Base-by-base conservation (phyloP, 768 basidiomycete genomes). In the Mycena alexandri region DNA sequence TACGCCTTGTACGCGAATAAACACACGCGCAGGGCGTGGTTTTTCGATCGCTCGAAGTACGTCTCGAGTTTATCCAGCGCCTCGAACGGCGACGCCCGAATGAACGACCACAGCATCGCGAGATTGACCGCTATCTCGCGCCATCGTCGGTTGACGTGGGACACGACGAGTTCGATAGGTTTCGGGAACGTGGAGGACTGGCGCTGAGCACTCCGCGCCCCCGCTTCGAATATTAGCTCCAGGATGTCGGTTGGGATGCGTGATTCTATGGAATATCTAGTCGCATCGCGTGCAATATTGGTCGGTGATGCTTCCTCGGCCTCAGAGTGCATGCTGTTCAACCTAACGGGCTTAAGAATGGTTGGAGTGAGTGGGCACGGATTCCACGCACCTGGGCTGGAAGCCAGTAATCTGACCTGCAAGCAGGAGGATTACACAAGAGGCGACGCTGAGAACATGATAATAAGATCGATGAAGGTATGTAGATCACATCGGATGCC, bases 171-270 rank as follows among this genome's bases (percentile, higher is more conserved):
- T 47, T 69, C 68, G 38, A 69, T 50, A n/a, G 68, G 54, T 29
- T 50, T 59, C 16, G 53, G 53, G 17, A 47, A 33, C 5, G 52
- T 14, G 13, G 52, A 21, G 21, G 22, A 47, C 13, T 69, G 51
- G 19, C 51, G 60, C 13, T 60, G 59, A 19, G 63, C 57, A 38
- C 24, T 51, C 38, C 47, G 63, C 29, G 59, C 58, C 21, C 68
- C 68, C 17, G 63, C 53, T 47, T 69, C 68, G 59, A 69, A 69
- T 5, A 69, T 65, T 10, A 69, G 59, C 68, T 69, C 68, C 36
- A 69, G 24, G 6, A 69, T 65, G 53, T 69, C 68, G 63, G n/a
- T 42, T 22, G 68, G 68, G 46, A 69, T 59, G 58, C 67, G 63
- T 43, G 68, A 65, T 41, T 69, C 68, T 51, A 65, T 11, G 46